Base-by-base conservation (phyloP, 805 yeast species). In the Ogataea siamensis region DNA sequence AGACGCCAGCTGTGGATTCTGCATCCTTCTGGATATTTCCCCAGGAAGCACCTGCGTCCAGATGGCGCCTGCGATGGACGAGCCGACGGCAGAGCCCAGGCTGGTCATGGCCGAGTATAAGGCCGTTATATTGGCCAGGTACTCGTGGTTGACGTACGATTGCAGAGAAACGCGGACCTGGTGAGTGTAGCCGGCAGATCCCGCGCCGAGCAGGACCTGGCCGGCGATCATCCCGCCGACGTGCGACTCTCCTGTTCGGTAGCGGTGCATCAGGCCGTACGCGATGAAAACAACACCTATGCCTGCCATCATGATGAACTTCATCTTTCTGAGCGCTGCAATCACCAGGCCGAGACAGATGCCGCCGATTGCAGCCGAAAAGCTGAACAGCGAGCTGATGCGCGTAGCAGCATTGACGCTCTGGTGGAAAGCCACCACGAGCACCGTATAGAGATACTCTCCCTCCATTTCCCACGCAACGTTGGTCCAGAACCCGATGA, bases 171-270 rank as follows among this genome's bases (percentile, higher is more conserved):
- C 60, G 36, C 55, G 55, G 5, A 66, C 49, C 29, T 64, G 66
- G 37, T 64, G 50, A 32, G 57, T 63, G 16, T 26, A 21, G 16
- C 32, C 26, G 54, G 64, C 61, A 47, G 63, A 68, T 27, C 39
- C 71, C 68, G 25, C 45, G 47, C 65, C 62, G 15, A 50, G 36
- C 14, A 63, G 32, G 15, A 62, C 41, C 36, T 54, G 58, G 28
- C 55, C 45, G 12, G 81, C 87, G 55, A 83, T 75, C 40, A 81
- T 68, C 46, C 87, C 87, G 33, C 58, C 64, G 20, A 55, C 57
- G 45, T 54, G 51, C 21, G 56, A 43, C 2, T 60, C 53, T 15
- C 58, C 44, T 5, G 49, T 50, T 17, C 47, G 42, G 22, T 43
- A 34, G 9, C 41, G 35, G 10, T 28, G 16, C 28, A 30, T 31